A percentile compares a stretch with the other conserved stretches of the same genome.
Conservation (phyloP, 1,284 basidiomycete species). For the Entoloma clypeatum region DNA sequence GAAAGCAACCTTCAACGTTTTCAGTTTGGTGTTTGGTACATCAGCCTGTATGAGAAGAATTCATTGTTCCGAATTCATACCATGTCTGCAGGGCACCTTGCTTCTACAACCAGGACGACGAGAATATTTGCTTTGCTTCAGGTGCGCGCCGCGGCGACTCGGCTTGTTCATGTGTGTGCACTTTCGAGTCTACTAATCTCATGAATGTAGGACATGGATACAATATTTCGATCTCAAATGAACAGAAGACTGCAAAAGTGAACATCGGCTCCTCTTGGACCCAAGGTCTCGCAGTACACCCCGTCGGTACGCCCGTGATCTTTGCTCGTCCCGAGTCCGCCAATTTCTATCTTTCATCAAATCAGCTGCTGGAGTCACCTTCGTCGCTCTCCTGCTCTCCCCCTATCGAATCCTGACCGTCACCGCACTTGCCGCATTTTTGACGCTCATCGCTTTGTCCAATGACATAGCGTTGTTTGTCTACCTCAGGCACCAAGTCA, state of each 20-base stretch:
- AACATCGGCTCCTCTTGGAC: conserved; percentile 61
- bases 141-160: conserved; percentile 33
- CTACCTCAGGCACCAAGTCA: conserved; percentile 53
- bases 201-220: conserved; percentile 60
- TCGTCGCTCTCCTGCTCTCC: conserved; percentile 60
- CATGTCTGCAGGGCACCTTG: conserved; percentile 47
- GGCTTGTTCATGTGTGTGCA: conserved; percentile 1
- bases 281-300: conserved; percentile 67
- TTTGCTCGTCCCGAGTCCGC: conserved; percentile 7
- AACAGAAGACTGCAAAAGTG: conserved; percentile 32
- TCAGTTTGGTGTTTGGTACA: conserved; percentile 64
- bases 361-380: conserved; percentile 57
- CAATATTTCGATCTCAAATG: conserved; percentile 37
- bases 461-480: conserved; percentile 73
- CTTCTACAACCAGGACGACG: conserved; percentile 42
- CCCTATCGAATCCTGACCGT: conserved; percentile 59
- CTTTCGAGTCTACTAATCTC: conserved; percentile 6
- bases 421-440: conserved; percentile 55
- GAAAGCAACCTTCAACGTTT: conserved; percentile 9
- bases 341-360: conserved; percentile 8
- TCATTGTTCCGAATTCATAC: not conserved
- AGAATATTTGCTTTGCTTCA: conserved; percentile 42
- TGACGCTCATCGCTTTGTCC: conserved; percentile 67
- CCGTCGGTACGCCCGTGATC: conserved; percentile 50
- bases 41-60: not conserved